These are phyloP conservation scores for Gnomoniopsis smithogilvyi DNA, from an alignment of 2,329 filamentous ascomycete species.

Conservation along the genomic window DNA sequence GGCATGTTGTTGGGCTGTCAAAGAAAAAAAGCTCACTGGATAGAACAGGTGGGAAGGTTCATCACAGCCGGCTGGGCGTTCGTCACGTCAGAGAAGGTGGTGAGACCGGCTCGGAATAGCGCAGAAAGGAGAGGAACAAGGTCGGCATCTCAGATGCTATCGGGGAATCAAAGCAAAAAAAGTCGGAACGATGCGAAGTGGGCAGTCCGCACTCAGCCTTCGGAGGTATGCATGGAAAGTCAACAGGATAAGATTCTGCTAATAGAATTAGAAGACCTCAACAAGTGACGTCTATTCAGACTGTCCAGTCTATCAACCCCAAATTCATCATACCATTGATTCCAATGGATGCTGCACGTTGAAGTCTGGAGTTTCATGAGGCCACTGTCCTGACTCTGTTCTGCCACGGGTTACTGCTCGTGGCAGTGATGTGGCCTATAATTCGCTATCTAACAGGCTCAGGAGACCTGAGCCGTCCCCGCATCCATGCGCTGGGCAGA, in stretches of 20 bases:
- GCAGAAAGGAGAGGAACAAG: background rate
- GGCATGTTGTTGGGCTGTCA: background rate
- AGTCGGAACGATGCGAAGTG: background rate
- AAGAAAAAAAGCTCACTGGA: background rate
- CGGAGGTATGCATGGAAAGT: constrained; percentile 11
- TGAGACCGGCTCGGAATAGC: background rate
- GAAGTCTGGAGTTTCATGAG: background rate
- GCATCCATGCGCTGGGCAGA: background rate
- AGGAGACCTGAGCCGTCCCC: constrained; percentile 7
- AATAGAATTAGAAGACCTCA: constrained; percentile 12
- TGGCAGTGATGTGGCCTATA: constrained; percentile 6
- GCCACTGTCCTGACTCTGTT: constrained; percentile 5
- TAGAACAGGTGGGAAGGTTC: background rate
- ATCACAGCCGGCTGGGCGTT: background rate
- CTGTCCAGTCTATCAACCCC: background rate
- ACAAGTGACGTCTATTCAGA: constrained; percentile 1
- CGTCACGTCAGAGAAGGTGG: background rate
- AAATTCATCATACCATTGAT: background rate
- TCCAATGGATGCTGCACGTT: constrained; percentile 2
- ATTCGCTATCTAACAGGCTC: constrained; percentile 11
- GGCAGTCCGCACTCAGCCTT: background rate
- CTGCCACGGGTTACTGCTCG: constrained; percentile 4
- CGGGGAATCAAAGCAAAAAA: background rate
- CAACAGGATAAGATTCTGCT: constrained; percentile 5
- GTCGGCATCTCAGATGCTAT: background rate